Evolutionary conservation across 345 rosid species (phyloP).

Genomic region (Triadica sebifera): DNA sequence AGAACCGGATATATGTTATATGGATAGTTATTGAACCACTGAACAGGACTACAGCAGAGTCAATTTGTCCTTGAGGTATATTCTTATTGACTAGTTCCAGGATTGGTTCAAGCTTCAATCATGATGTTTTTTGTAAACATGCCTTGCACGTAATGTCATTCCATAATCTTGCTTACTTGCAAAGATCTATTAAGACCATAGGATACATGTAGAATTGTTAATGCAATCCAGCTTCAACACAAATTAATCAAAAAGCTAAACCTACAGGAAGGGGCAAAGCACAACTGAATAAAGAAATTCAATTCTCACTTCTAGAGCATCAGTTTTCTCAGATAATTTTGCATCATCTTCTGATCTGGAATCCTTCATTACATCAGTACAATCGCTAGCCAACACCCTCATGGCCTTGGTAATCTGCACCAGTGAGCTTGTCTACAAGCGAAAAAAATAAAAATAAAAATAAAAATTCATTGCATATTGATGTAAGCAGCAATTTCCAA

Average conservation of each 20-base stretch:
- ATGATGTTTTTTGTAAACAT: background rate
- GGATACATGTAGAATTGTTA: background rate
- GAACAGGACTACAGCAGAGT: background rate
- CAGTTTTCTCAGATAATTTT: conserved; percentile 57
- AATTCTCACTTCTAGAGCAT: conserved; percentile 70
- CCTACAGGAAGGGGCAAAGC: background rate
- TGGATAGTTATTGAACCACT: background rate
- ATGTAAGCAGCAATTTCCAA: background rate
- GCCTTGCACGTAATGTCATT: background rate
- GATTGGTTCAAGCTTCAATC: background rate
- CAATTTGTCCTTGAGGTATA: too few relatives aligned
- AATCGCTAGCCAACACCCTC: conserved; percentile 48
- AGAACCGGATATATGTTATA: background rate
- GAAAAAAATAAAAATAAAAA: conserved; percentile 9
- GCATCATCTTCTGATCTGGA: conserved; percentile 45
- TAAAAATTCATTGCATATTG: conserved; percentile 1
- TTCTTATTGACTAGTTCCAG: background rate
- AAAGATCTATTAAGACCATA: background rate
- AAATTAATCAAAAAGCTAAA: background rate
- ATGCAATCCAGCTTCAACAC: background rate
- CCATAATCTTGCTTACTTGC: conserved; percentile 3
- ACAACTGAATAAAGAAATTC: background rate
- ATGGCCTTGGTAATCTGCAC: conserved; percentile 71
- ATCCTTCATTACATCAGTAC: conserved; percentile 45
- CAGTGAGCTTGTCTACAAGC: conserved; percentile 71